These are phyloP conservation scores for Alternaria sp. DNA, from an alignment of 2,329 filamentous ascomycete genomes.

Conservation along the genomic window DNA sequence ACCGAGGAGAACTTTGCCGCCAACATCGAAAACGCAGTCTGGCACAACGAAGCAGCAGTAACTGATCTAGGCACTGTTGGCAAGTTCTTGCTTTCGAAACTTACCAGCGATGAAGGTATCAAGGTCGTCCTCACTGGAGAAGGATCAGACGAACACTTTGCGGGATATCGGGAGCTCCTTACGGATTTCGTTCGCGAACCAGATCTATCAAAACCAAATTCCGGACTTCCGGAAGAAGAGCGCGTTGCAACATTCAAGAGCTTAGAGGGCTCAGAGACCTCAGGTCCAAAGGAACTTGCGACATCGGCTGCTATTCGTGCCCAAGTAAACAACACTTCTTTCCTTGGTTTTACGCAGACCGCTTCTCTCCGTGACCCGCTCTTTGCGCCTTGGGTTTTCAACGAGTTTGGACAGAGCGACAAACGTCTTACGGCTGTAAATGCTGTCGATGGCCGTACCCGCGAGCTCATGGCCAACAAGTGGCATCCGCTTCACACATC, in stretches of 20 bases:
- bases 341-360: constrained; percentile 20
- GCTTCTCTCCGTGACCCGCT: constrained; percentile 13
- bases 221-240: constrained; percentile 16
- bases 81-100: constrained; percentile 58
- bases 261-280: constrained; percentile 13
- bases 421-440: constrained; percentile 20
- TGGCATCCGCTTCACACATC: constrained; percentile 37
- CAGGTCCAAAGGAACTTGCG: constrained; percentile 18
- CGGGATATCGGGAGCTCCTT: constrained; percentile 58
- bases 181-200: constrained; percentile 58
- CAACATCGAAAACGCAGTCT: constrained; percentile 54
- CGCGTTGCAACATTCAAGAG: constrained; percentile 14
- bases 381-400: constrained; percentile 14
- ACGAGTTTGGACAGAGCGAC: constrained; percentile 20
- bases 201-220: constrained; percentile 43
- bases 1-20: constrained; percentile 53
- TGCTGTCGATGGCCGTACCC: constrained; percentile 34
- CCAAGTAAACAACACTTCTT: constrained; percentile 24
- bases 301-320: constrained; percentile 17
- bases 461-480: constrained; percentile 26
- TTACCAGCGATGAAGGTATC: constrained; percentile 55
- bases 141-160: constrained; percentile 63
- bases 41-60: constrained; percentile 55
- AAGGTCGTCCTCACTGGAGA: constrained; percentile 63
- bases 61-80: constrained; percentile 61